A percentile compares a stretch with the other conserved stretches of the same genome.
Conservation (phyloP, 805 yeast genomes). For the Wickerhamomyces bisporus region DNA sequence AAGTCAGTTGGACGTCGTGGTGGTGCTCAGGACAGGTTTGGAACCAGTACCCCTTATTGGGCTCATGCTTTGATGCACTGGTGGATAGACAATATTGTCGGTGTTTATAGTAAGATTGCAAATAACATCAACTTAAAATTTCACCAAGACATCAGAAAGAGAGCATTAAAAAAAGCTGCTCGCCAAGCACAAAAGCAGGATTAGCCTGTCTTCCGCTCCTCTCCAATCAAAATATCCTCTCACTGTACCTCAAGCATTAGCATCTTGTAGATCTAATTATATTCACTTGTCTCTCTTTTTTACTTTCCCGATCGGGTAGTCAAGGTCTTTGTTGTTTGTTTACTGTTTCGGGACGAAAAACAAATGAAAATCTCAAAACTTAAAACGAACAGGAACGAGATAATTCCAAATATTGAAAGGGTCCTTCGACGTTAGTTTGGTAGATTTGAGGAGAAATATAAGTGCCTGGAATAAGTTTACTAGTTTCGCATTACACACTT, state of each 20-base stretch:
- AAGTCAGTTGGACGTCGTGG: constrained; percentile 71
- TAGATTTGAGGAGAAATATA: too few species aligned
- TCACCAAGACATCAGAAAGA: constrained; percentile 74
- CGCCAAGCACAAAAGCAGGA: constrained; percentile 24
- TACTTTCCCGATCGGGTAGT: constrained; percentile 10
- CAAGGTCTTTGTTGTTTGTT: constrained; percentile 10
- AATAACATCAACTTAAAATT: constrained; percentile 62
- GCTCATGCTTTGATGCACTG: constrained; percentile 91
- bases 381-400: not conserved
- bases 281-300: too few species aligned
- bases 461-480: too few species aligned
- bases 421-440: too few species aligned
- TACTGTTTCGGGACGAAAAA: constrained; percentile 3
- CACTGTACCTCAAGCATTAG: not conserved
- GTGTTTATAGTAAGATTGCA: constrained; percentile 71
- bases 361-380: not conserved
- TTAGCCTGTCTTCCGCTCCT: too few species aligned
- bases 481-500: too few species aligned
- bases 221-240: not conserved
- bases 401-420: too few species aligned
- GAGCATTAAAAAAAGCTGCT: constrained; percentile 78
- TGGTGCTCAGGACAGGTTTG: constrained; percentile 90
- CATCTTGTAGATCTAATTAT: too few species aligned
- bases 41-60: constrained; percentile 88
- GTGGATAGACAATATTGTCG: constrained; percentile 70